phyloP scores from a whole-genome alignment of 441 rosid genomes.

The Oxalis stricta region DNA sequence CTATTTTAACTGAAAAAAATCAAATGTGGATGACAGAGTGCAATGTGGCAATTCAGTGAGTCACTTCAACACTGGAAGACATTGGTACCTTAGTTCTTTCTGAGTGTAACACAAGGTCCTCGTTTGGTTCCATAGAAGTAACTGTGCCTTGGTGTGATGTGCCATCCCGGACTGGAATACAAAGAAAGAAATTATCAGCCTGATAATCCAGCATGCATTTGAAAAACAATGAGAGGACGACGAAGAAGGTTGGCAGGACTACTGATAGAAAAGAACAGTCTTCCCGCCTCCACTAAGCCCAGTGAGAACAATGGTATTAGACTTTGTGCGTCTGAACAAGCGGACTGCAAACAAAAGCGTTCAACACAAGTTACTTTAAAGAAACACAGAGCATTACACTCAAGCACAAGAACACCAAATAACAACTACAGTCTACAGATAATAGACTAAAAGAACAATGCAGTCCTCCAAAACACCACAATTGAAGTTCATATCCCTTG shows the following conservation, averaged over 20 bases:
- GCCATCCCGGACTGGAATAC: conserved; percentile 68
- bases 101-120: conserved; percentile 54
- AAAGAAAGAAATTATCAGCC: too few species aligned
- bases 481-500: too few species aligned
- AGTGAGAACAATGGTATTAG: conserved; percentile 55
- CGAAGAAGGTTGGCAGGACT: neutral
- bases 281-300: conserved; percentile 79
- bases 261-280: conserved; percentile 76
- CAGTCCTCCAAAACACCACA: too few species aligned
- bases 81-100: conserved; percentile 48
- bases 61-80: too few species aligned
- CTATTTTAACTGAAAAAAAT: too few species aligned
- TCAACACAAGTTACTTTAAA: neutral
- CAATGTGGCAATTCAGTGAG: too few species aligned
- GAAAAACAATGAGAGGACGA: neutral
- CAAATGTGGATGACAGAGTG: too few species aligned
- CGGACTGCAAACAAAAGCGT: conserved; percentile 28
- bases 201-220: neutral
- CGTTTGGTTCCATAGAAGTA: conserved; percentile 86
- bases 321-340: conserved; percentile 41
- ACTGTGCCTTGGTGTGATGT: conserved; percentile 69
- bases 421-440: too few species aligned
- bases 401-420: neutral
- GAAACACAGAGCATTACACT: neutral
- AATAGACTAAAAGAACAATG: too few species aligned